Percentiles rank a stretch among this genome's conserved stretches.
Conservation (phyloP, 768 basidiomycete species). For the Naganishia friedmannii region DNA sequence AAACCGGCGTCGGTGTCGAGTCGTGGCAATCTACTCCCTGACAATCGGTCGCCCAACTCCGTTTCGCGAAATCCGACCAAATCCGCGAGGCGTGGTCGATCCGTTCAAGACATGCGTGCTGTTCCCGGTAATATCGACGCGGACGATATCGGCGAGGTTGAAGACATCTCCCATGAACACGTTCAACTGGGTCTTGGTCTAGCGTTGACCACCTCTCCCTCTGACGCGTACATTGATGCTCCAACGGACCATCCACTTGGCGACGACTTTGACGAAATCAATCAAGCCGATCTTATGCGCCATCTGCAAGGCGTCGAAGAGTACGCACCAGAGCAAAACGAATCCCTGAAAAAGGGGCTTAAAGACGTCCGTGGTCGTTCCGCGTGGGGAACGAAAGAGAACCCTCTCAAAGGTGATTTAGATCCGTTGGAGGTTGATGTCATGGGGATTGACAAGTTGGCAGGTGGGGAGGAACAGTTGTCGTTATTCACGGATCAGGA, state of each 20-base stretch:
- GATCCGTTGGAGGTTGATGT: slow-evolving; percentile 2
- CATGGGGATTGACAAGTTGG: neutral
- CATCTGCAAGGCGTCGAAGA: neutral
- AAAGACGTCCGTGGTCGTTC: neutral
- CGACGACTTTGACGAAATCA: neutral
- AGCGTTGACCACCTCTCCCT: neutral
- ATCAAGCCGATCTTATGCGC: neutral
- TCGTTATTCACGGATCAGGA: neutral
- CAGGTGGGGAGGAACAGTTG: neutral
- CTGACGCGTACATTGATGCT: neutral
- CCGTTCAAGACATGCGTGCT: neutral
- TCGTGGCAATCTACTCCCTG: too few species aligned
- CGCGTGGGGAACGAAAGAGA: neutral
- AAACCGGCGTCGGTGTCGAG: too few species aligned
- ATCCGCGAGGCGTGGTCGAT: neutral
- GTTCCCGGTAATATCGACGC: neutral
- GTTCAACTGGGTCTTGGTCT: neutral
- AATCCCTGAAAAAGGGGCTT: neutral
- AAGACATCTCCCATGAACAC: neutral
- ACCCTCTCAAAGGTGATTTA: neutral
- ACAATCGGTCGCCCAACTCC: too few species aligned
- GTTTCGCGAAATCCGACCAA: too few species aligned
- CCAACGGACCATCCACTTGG: neutral
- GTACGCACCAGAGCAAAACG: neutral
- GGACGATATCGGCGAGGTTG: neutral